Percentiles rank a stretch among this genome's conserved stretches.
phyloP scores from a whole-genome alignment of 176 grass and related monocot genomes.

The Hordeum marinum region DNA sequence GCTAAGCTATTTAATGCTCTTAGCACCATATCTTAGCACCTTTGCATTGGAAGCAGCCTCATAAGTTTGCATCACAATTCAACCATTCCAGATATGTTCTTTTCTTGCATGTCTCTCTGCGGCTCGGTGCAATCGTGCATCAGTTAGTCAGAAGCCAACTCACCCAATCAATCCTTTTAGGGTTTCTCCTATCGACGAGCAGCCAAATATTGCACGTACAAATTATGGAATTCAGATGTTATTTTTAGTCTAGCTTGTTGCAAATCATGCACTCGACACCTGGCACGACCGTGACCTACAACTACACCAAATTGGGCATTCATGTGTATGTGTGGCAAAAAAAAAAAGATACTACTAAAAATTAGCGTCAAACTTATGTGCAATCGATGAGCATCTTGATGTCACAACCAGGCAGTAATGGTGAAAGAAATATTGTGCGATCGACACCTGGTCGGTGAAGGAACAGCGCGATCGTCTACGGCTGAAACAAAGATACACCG shows the following conservation, averaged over 20 bases:
- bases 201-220: not conserved
- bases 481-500: not conserved
- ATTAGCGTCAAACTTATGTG: no score
- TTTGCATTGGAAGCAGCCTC: no score
- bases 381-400: not conserved
- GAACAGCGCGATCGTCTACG: not conserved
- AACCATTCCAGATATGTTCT: not conserved
- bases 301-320: not conserved
- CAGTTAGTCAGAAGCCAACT: slow-evolving; percentile 9
- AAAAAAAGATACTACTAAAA: not conserved
- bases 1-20: no score
- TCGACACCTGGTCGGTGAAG: not conserved
- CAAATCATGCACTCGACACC: not conserved
- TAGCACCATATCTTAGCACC: no score
- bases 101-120: slow-evolving; percentile 4
- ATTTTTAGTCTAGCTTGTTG: not conserved
- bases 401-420: not conserved
- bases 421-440: no score
- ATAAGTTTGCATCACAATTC: not conserved
- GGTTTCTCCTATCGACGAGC: not conserved
- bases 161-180: not conserved
- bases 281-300: not conserved
- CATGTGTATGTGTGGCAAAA: not conserved
- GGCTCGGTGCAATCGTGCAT: not conserved
- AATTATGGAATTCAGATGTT: not conserved